Evolutionary conservation across 2,329 filamentous ascomycete genomes (phyloP).

Genomic region (Pseudocercospora eumusae): DNA sequence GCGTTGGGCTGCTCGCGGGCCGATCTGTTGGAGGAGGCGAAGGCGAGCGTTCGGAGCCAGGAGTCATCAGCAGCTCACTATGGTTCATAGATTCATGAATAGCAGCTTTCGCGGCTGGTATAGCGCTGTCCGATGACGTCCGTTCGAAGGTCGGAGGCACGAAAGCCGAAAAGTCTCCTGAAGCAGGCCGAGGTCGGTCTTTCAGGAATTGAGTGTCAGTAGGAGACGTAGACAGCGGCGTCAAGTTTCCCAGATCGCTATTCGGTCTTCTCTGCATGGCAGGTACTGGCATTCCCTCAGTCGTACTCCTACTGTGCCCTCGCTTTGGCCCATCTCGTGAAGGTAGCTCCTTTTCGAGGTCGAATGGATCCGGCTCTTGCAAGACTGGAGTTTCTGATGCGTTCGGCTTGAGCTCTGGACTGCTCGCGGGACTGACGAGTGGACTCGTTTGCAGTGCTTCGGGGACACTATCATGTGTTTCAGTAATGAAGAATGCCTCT

Average conservation of each 20-base stretch:
- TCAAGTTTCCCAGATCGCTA: constrained; percentile 50
- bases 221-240: constrained; percentile 25
- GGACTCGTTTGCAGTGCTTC: constrained; percentile 92
- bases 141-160: constrained; percentile 44
- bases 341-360: constrained; percentile 55
- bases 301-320: constrained; percentile 34
- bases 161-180: constrained; percentile 28
- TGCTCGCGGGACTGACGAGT: constrained; percentile 83
- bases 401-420: constrained; percentile 66
- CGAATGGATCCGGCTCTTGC: constrained; percentile 69
- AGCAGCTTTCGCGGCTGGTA: constrained; percentile 48
- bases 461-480: constrained; percentile 90
- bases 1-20: constrained; percentile 59
- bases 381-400: constrained; percentile 48
- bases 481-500: constrained; percentile 98
- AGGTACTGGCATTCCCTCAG: constrained; percentile 30
- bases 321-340: constrained; percentile 12
- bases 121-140: constrained; percentile 56
- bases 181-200: constrained; percentile 22
- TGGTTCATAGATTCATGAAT: constrained; percentile 40
- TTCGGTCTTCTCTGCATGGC: constrained; percentile 41
- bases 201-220: constrained; percentile 15
- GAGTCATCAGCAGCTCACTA: constrained; percentile 30
- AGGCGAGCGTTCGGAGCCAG: constrained; percentile 23
- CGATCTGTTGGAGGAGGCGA: constrained; percentile 26